phyloP scores from a whole-genome alignment of 495 filamentous ascomycete species.

The Barbatosphaeria neglecta region DNA sequence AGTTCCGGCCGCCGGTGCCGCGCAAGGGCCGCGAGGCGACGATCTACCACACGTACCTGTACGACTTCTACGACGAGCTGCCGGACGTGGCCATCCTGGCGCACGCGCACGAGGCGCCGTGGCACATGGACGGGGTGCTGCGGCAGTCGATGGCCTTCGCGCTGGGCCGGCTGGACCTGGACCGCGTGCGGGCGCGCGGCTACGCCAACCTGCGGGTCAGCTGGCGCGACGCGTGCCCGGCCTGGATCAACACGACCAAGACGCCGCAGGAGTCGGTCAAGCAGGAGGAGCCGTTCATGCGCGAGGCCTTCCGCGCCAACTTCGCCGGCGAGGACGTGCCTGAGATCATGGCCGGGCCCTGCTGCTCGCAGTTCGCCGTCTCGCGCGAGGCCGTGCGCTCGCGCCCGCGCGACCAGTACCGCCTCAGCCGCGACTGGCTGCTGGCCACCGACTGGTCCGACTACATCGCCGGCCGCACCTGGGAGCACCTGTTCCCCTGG shows the following conservation, averaged over 20 bases:
- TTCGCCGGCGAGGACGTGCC: slow-evolving; percentile 27
- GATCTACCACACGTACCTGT: slow-evolving; percentile 60
- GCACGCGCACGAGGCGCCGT: slow-evolving; percentile 54
- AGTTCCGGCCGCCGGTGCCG: slow-evolving; percentile 47
- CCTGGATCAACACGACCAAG: slow-evolving; percentile 45
- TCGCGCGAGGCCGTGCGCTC: slow-evolving; percentile 43
- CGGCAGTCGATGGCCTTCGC: slow-evolving; percentile 27
- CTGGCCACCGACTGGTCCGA: slow-evolving; percentile 50
- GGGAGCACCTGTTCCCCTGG: slow-evolving; percentile 68
- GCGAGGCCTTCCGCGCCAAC: slow-evolving; percentile 15
- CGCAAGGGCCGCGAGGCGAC: slow-evolving; percentile 74
- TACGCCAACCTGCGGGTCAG: slow-evolving; percentile 42
- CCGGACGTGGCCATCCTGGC: slow-evolving; percentile 60
- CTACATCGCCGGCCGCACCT: slow-evolving; percentile 57
- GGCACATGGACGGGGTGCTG: slow-evolving; percentile 50
- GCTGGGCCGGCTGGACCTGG: slow-evolving; percentile 28
- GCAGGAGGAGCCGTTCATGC: slow-evolving; percentile 49
- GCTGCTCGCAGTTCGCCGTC: slow-evolving; percentile 62
- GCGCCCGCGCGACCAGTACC: slow-evolving; percentile 47
- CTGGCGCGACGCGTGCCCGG: slow-evolving; percentile 42
- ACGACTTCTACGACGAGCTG: slow-evolving; percentile 58
- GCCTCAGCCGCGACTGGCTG: slow-evolving; percentile 59
- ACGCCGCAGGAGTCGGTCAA: slow-evolving; percentile 39
- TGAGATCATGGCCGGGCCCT: slow-evolving; percentile 41
- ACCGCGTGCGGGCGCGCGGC: slow-evolving; percentile 27